phyloP scores from a whole-genome alignment of 305 asterid species.

The Ilex paraguariensis region DNA sequence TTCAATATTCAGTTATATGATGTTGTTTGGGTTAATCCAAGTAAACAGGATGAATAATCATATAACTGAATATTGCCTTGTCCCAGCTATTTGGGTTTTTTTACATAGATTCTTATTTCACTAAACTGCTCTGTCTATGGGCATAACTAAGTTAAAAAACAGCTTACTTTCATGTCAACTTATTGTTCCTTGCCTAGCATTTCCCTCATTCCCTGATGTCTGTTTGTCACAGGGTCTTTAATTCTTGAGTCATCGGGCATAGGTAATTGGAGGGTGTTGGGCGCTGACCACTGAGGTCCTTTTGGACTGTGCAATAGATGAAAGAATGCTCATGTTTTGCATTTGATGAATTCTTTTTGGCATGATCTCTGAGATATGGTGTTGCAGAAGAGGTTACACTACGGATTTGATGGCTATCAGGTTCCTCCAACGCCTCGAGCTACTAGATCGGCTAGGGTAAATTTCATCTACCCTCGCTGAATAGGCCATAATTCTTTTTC shows the following conservation, averaged over 20 bases:
- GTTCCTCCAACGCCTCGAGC: constrained; percentile 89
- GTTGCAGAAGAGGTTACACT: constrained; percentile 73
- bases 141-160: too few relatives aligned
- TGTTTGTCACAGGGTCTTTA: constrained; percentile 20
- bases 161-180: too few relatives aligned
- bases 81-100: too few relatives aligned
- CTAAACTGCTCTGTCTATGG: too few relatives aligned
- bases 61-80: too few relatives aligned
- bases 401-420: constrained; percentile 78
- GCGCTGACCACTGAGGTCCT: constrained; percentile 6
- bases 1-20: too few relatives aligned
- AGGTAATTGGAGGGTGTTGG: neutral
- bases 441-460: constrained; percentile 90
- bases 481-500: too few relatives aligned
- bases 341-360: constrained; percentile 37
- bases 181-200: too few relatives aligned
- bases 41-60: too few relatives aligned
- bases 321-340: constrained; percentile 16
- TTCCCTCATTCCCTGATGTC: neutral
- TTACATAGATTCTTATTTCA: too few relatives aligned
- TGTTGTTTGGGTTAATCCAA: too few relatives aligned
- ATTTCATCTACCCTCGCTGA: too few relatives aligned
- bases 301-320: constrained; percentile 22
- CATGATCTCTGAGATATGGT: constrained; percentile 71
- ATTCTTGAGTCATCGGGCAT: constrained; percentile 10